Evolutionary conservation across 2,329 filamentous ascomycete genomes (phyloP).

Genomic region (Penicillium olsonii): DNA sequence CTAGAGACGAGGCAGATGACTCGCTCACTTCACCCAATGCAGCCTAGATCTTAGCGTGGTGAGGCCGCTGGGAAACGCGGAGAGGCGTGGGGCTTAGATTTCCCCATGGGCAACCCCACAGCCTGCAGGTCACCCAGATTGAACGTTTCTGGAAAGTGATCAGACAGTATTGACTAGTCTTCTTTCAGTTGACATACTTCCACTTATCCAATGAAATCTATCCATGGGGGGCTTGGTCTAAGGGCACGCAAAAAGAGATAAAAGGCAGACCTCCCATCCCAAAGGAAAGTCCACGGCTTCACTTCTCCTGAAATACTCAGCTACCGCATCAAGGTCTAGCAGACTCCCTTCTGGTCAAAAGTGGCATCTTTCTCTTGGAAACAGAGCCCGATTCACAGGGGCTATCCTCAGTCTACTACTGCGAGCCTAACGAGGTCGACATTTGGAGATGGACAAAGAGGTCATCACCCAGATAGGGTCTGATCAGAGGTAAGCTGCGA

Average conservation of each 20-base stretch:
- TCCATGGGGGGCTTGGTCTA: too few relatives aligned
- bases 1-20: neutral
- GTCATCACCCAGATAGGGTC: constrained; percentile 7
- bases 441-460: constrained; percentile 13
- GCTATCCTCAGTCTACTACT: too few relatives aligned
- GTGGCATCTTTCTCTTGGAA: too few relatives aligned
- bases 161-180: neutral
- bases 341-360: too few relatives aligned
- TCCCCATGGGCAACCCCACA: constrained; percentile 15
- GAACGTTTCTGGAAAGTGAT: constrained; percentile 19
- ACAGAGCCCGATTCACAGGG: too few relatives aligned
- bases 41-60: neutral
- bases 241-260: constrained; percentile 5
- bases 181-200: neutral
- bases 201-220: constrained; percentile 7
- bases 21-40: neutral
- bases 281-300: too few relatives aligned
- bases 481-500: constrained; percentile 3
- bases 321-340: too few relatives aligned
- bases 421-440: too few relatives aligned
- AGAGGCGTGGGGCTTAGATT: neutral
- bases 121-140: constrained; percentile 7
- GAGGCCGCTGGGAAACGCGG: neutral
- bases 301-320: too few relatives aligned
- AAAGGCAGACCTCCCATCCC: constrained; percentile 6